These are phyloP conservation scores for Nannochloropsis salina DNA, from an alignment of 108 stramenopile genomes.

Conservation along the genomic window DNA sequence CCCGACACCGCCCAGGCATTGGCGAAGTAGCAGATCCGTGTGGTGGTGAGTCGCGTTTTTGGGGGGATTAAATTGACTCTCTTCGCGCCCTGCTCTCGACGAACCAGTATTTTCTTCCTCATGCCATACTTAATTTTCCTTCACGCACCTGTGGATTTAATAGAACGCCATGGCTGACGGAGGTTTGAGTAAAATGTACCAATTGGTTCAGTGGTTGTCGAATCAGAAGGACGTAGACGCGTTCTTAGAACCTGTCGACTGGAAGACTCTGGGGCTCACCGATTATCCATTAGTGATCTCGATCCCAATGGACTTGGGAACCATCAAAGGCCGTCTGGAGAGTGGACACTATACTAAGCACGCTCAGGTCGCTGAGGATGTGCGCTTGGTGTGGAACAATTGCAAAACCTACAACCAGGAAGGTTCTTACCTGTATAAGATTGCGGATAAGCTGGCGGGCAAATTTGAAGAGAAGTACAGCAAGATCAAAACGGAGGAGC, in stretches of 20 bases:
- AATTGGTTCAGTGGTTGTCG: slow-evolving; percentile 21
- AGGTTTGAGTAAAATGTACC: slow-evolving; percentile 16
- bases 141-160: too few relatives aligned
- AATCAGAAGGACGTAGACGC: slow-evolving; percentile 52
- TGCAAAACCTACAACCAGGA: slow-evolving; percentile 90
- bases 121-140: too few relatives aligned
- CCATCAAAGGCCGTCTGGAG: slow-evolving; percentile 71
- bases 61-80: too few relatives aligned
- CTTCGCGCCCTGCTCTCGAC: too few relatives aligned
- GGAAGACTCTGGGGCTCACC: slow-evolving; percentile 77
- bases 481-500: slow-evolving; percentile 27
- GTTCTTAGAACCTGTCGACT: slow-evolving; percentile 92
- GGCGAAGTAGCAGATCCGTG: too few relatives aligned
- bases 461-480: slow-evolving; percentile 67
- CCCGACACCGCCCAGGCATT: too few relatives aligned
- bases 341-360: slow-evolving; percentile 65
- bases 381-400: slow-evolving; percentile 86
- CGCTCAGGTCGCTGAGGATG: slow-evolving; percentile 74
- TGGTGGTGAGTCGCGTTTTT: too few relatives aligned
- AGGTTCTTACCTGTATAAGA: slow-evolving; percentile 73
- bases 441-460: slow-evolving; percentile 64
- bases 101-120: too few relatives aligned
- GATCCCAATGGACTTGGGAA: slow-evolving; percentile 90
- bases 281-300: slow-evolving; percentile 89
- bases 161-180: background rate